These are phyloP conservation scores for Fagopyrum tataricum DNA, from an alignment of 148 eudicot genomes.

Conservation along the genomic window DNA sequence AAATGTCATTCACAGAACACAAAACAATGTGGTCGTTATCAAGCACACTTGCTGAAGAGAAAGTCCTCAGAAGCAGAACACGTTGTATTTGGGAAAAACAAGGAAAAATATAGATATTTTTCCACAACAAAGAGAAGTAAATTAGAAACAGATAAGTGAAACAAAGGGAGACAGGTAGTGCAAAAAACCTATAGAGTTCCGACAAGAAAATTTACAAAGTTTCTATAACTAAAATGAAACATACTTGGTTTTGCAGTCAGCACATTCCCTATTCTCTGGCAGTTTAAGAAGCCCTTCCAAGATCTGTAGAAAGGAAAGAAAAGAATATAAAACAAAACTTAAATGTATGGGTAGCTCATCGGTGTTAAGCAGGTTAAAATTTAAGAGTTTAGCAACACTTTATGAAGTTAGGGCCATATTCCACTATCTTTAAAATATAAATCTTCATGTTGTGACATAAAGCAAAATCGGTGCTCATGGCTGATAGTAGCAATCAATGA, in stretches of 20 bases:
- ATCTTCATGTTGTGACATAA: neutral
- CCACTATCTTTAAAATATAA: neutral
- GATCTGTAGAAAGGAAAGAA: constrained; percentile 34
- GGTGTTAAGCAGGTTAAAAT: neutral
- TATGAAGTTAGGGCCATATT: neutral
- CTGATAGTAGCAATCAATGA: neutral
- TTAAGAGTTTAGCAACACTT: neutral
- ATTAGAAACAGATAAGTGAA: neutral
- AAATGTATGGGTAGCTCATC: neutral
- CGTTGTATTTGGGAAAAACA: neutral
- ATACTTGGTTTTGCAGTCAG: constrained; percentile 73
- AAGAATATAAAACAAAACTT: neutral
- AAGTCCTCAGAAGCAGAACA: neutral
- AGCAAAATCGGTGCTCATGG: neutral
- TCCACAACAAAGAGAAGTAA: neutral
- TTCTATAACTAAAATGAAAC: constrained; percentile 12
- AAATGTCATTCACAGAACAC: neutral
- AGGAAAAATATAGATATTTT: neutral
- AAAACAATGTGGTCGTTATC: neutral
- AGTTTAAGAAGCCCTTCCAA: constrained; percentile 64
- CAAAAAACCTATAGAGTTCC: neutral
- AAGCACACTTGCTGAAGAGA: neutral
- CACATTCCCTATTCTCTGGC: constrained; percentile 74
- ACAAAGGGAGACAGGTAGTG: neutral
- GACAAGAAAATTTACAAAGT: neutral